phyloP scores from a whole-genome alignment of 441 rosid species.

The Brassica balearica region DNA sequence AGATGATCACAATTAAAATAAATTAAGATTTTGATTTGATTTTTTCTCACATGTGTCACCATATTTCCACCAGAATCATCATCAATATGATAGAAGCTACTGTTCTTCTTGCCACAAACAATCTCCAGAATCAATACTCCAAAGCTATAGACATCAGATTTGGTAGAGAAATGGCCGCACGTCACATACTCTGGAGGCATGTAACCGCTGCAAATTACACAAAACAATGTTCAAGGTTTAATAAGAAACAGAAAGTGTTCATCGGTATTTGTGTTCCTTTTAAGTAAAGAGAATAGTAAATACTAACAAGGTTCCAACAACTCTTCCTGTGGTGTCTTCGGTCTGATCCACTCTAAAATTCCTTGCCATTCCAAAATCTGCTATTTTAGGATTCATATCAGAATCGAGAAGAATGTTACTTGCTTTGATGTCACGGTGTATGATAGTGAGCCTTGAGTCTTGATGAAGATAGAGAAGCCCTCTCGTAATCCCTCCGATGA shows the following conservation, averaged over 20 bases:
- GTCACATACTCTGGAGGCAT: slow-evolving; percentile 55
- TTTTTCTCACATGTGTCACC: slow-evolving; percentile 40
- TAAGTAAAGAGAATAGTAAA: not conserved
- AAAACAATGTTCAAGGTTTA: not conserved
- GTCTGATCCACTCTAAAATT: slow-evolving; percentile 34
- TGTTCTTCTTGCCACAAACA: slow-evolving; percentile 43
- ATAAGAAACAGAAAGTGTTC: not conserved
- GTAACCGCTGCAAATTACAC: slow-evolving; percentile 49
- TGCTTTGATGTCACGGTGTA: slow-evolving; percentile 34
- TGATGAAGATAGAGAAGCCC: slow-evolving; percentile 36
- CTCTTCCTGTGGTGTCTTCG: slow-evolving; percentile 36
- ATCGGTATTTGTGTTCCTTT: not conserved
- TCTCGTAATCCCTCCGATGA: slow-evolving; percentile 48
- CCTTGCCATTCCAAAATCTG: slow-evolving; percentile 31
- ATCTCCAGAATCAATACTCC: slow-evolving; percentile 56
- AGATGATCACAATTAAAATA: not conserved
- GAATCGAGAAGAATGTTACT: slow-evolving; percentile 36
- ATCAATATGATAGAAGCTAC: slow-evolving; percentile 25
- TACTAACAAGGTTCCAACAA: slow-evolving; percentile 40
- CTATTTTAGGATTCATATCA: slow-evolving; percentile 32
- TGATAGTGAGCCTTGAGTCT: slow-evolving; percentile 35
- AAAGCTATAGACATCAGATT: slow-evolving; percentile 54
- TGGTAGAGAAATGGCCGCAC: slow-evolving; percentile 48
- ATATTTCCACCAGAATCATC: not conserved
- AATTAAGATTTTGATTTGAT: not conserved